Percentiles rank a stretch among this genome's conserved stretches.
Conservation (phyloP, 768 basidiomycete species). For the Lentinula lateritia region DNA sequence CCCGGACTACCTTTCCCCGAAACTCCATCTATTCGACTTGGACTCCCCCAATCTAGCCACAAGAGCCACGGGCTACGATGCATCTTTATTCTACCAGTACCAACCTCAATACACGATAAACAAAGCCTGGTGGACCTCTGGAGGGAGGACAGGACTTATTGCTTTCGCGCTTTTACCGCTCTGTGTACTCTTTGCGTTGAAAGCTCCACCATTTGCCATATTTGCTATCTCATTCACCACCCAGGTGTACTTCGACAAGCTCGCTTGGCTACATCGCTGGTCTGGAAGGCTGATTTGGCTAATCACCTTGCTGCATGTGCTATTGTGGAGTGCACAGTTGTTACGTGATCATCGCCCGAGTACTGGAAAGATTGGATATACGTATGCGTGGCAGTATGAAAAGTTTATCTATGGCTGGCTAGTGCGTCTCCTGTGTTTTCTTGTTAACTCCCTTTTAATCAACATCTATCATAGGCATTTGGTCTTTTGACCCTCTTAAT, state of each 20-base stretch:
- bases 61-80: slow-evolving; percentile 15
- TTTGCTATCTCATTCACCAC: slow-evolving; percentile 58
- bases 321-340: slow-evolving; percentile 67
- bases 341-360: slow-evolving; percentile 38
- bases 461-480: slow-evolving; percentile 40
- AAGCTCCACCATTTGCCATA: slow-evolving; percentile 65
- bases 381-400: slow-evolving; percentile 51
- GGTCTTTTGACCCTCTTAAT: slow-evolving; percentile 47
- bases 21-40: slow-evolving; percentile 39
- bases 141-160: slow-evolving; percentile 61
- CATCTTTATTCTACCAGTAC: slow-evolving; percentile 28
- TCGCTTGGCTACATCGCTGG: slow-evolving; percentile 68
- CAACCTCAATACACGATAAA: slow-evolving; percentile 54
- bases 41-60: slow-evolving; percentile 13
- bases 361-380: slow-evolving; percentile 37
- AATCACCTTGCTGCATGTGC: slow-evolving; percentile 53
- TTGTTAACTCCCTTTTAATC: not conserved
- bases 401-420: slow-evolving; percentile 62
- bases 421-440: slow-evolving; percentile 22
- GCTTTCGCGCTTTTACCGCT: slow-evolving; percentile 71
- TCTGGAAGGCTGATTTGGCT: slow-evolving; percentile 66
- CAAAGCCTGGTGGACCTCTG: slow-evolving; percentile 70
- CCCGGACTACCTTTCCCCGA: slow-evolving; percentile 62
- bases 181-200: slow-evolving; percentile 65
- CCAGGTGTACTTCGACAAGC: slow-evolving; percentile 72